Evolutionary conservation across 495 filamentous ascomycete species (phyloP).

Genomic region (Xylona heveae): DNA sequence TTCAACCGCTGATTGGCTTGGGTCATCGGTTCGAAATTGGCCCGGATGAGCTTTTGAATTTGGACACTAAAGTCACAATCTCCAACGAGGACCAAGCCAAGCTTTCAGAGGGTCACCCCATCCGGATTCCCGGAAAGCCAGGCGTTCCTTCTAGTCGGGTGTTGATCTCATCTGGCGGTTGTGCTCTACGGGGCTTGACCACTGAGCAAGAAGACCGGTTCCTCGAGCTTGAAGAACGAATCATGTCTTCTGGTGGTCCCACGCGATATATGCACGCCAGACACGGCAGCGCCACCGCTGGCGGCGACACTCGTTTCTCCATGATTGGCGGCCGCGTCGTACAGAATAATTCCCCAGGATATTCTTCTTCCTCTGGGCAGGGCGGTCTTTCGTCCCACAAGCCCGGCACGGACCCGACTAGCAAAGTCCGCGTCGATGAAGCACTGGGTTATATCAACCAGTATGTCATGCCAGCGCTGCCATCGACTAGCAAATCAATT

Average conservation of each 20-base stretch:
- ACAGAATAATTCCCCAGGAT: neutral
- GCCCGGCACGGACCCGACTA: slow-evolving; percentile 17
- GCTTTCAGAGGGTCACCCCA: slow-evolving; percentile 6
- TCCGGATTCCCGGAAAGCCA: slow-evolving; percentile 19
- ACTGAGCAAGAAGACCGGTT: slow-evolving; percentile 58
- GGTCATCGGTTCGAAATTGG: slow-evolving; percentile 27
- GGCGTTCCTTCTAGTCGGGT: slow-evolving; percentile 25
- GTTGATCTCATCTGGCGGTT: slow-evolving; percentile 60
- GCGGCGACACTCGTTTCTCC: slow-evolving; percentile 4
- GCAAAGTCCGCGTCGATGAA: slow-evolving; percentile 37
- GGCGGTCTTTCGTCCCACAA: too few species aligned
- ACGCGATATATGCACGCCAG: slow-evolving; percentile 3
- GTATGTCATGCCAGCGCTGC: slow-evolving; percentile 30
- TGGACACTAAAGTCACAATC: neutral
- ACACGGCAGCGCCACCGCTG: neutral
- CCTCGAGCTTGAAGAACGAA: slow-evolving; percentile 44
- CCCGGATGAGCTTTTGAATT: slow-evolving; percentile 18
- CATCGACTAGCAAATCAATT: slow-evolving; percentile 11
- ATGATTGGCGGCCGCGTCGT: slow-evolving; percentile 4
- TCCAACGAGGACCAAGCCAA: slow-evolving; percentile 3
- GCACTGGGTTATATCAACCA: slow-evolving; percentile 46
- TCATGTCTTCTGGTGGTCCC: slow-evolving; percentile 16
- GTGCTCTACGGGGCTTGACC: slow-evolving; percentile 54
- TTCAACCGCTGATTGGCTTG: slow-evolving; percentile 28
- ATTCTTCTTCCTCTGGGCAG: too few species aligned